phyloP scores from a whole-genome alignment of 495 filamentous ascomycete genomes.

The Pseudotulostoma volvatum region DNA sequence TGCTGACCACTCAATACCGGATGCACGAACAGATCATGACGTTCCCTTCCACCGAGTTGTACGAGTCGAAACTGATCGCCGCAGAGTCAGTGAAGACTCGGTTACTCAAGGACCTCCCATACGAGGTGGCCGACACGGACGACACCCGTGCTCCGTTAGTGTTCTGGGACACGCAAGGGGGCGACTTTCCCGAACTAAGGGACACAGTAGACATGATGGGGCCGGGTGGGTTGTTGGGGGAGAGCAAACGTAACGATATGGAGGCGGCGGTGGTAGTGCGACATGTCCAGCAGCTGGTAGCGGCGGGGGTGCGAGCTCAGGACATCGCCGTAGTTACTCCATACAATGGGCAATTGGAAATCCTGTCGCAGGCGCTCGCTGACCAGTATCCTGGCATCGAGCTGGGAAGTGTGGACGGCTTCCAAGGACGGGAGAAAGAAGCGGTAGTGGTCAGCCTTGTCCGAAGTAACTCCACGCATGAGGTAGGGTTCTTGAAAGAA shows the following conservation, averaged over 20 bases:
- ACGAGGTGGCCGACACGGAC: constrained; percentile 64
- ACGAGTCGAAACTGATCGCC: constrained; percentile 64
- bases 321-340: constrained; percentile 91
- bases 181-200: constrained; percentile 57
- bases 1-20: constrained; percentile 96
- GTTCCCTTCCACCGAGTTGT: constrained; percentile 81
- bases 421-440: constrained; percentile 95
- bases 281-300: constrained; percentile 61
- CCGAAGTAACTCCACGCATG: constrained; percentile 67
- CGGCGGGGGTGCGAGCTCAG: constrained; percentile 57
- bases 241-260: constrained; percentile 88
- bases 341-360: constrained; percentile 82
- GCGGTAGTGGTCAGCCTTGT: constrained; percentile 84
- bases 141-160: constrained; percentile 78
- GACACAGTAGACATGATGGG: constrained; percentile 35
- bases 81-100: constrained; percentile 58
- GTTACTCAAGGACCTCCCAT: constrained; percentile 62
- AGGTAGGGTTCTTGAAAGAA: constrained; percentile 85
- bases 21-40: constrained; percentile 95
- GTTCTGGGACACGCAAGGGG: constrained; percentile 93
- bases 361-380: constrained; percentile 58
- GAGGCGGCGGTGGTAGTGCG: constrained; percentile 65
- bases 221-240: constrained; percentile 43
- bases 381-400: constrained; percentile 72
- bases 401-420: constrained; percentile 87